Evolutionary conservation across 306 rosid genomes (phyloP).

Genomic region (Prunus armeniaca): DNA sequence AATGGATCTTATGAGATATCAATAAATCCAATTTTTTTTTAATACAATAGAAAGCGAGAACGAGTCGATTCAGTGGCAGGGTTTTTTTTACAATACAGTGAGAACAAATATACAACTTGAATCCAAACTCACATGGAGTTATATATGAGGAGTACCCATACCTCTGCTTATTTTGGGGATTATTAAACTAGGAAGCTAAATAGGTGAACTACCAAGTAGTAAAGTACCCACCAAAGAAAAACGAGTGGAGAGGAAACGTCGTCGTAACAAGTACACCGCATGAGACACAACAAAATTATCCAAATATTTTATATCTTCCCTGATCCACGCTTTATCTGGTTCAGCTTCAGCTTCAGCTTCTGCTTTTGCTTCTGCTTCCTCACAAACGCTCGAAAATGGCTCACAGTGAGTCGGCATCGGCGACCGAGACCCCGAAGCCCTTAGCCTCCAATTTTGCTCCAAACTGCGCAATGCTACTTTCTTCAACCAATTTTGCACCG

Average conservation of each 20-base stretch:
- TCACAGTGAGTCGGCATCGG: conserved; percentile 34
- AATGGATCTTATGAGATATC: no score
- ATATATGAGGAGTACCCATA: no score
- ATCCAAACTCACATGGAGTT: no score
- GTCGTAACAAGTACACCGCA: conserved; percentile 4
- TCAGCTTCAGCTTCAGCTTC: neutral
- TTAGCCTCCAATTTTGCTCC: conserved; percentile 29
- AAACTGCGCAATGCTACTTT: conserved; percentile 27
- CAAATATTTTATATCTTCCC: neutral
- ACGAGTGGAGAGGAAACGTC: conserved; percentile 28
- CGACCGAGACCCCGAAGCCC: conserved; percentile 22
- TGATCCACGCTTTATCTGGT: conserved; percentile 37
- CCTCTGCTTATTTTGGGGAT: no score
- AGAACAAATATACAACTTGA: no score
- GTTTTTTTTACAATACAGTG: no score
- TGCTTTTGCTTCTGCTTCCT: neutral
- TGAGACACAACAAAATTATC: neutral
- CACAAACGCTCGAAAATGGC: conserved; percentile 36
- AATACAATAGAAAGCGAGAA: no score
- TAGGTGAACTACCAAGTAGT: neutral
- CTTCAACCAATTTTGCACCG: conserved; percentile 52
- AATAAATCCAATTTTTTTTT: no score
- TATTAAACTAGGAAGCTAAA: no score
- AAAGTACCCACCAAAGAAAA: neutral
- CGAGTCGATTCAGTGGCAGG: no score